Base-by-base conservation (phyloP, 2,329 filamentous ascomycete species). In the Colletotrichum somersetense region DNA sequence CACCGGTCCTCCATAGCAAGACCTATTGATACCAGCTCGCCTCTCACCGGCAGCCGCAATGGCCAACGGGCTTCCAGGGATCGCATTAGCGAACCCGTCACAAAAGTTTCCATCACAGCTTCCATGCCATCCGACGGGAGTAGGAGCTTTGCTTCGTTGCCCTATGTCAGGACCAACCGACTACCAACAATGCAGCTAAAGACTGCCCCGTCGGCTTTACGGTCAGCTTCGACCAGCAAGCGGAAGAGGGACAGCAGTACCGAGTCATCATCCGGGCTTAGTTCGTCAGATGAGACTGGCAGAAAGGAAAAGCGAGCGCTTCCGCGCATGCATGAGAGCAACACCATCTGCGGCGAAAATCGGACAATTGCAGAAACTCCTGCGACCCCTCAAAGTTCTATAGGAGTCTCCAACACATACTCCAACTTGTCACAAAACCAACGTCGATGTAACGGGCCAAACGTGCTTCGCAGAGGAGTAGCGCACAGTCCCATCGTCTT, bases 131-230 rank as follows among this genome's bases (percentile, higher is more conserved):
- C 62, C 52, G 50, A 18, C 14, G 26, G 55, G 2, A 46, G 38
- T 10, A 55, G 50, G 20, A 64, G 62, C 40, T 64, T 64, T 35
- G 62, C 46, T 56, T 38, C 62, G 3, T 42, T 64, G 20, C 62
- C 62, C 20, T 44, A 46, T 55, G 50, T 64, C 40, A 56, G 26
- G n/a, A 56, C 52, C 20, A 56, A 35, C 38, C 50, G 62, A 33
- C 30, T 64, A 26, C 62, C 62, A n/a, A 50, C 62, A 23, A 56
- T 64, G 62, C 62, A 64, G 23, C 18, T 64, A 10, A 64, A 64
- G 35, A 56, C 50, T 26, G 62, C 50, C 5, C 62, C 62, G 26
- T 55, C 62, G 18, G 62, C 50, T 33, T 64, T 20, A n/a, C 50
- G 62, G 3, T 64, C 62, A 33, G 62, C 62, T 64, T 64, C 50